These are phyloP conservation scores for Breynia disticha DNA, from an alignment of 441 rosid species.

Conservation along the genomic window DNA sequence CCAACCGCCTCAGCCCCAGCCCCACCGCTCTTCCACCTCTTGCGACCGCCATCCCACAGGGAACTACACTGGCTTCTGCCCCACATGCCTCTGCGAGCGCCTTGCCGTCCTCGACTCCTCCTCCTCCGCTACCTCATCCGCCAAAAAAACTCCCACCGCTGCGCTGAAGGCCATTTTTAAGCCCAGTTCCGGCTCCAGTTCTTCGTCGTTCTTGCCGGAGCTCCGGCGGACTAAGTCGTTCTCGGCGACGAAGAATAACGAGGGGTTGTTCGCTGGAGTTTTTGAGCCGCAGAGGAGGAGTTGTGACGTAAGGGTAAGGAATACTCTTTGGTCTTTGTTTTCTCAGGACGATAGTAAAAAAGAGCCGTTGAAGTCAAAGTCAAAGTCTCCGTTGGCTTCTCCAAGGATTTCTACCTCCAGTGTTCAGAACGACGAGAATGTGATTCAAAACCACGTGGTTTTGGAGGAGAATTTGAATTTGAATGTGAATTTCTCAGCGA, in stretches of 20 bases:
- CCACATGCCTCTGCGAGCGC: constrained; percentile 97
- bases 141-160: constrained; percentile 64
- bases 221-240: constrained; percentile 94
- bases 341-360: constrained; percentile 47
- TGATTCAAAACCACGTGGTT: constrained; percentile 19
- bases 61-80: constrained; percentile 84
- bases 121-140: constrained; percentile 30
- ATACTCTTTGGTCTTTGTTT: constrained; percentile 74
- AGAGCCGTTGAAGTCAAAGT: constrained; percentile 21
- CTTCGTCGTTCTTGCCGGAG: constrained; percentile 67
- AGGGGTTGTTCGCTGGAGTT: constrained; percentile 50
- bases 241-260: constrained; percentile 93
- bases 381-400: constrained; percentile 26
- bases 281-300: constrained; percentile 95
- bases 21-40: constrained; percentile 81
- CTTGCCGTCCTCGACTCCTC: constrained; percentile 68
- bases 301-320: constrained; percentile 83
- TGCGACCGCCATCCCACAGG: constrained; percentile 92
- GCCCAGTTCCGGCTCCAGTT: constrained; percentile 26
- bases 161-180: constrained; percentile 64
- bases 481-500: constrained; percentile 33
- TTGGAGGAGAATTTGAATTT: no score
- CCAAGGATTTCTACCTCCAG: constrained; percentile 38
- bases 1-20: constrained; percentile 75
- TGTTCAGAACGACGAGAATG: constrained; percentile 24